Base-by-base conservation (phyloP, 2,329 filamentous ascomycete species). In the Pestalotiopsis sp. region DNA sequence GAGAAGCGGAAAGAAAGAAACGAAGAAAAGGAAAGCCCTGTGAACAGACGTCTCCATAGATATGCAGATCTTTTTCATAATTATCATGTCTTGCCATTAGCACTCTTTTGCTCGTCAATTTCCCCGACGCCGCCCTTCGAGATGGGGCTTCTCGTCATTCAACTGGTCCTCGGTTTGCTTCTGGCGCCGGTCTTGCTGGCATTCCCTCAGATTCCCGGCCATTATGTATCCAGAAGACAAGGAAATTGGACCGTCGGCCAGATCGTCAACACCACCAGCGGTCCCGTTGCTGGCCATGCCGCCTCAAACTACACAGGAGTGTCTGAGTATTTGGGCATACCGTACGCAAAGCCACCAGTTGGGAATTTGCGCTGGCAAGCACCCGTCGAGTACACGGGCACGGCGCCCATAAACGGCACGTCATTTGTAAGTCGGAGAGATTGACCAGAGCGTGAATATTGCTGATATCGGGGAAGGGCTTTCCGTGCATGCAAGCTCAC, bases 241-340 rank as follows among this genome's bases (percentile, higher is more conserved):
- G 41, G 31, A 2, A 27, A 52, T 14, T 64, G 62, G 62, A 31
- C 39, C 39, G 62, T 64, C 11, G 62, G 62, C 9, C 62, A 64
- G 39, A 58, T 20, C 38, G 61, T 69, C 14, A 39, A 65, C 11
- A 69, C 68, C n/a, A 67, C 68, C 41, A 67, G 61, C 45, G 68
- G 68, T 3, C 39, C 66, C 41, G 57, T 69, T 27, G 20, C 12
- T 27, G 68, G 68, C 13, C 65, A 67, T 13, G 12, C 11, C 6
- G 65, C 65, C 11, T 13, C 61, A 9, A 67, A 67, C 20, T 31
- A 41, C 31, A 57, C 68, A 1, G 25, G 23, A n/a, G 65, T 67
- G 14, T 39, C 41, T 13, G 65, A 69, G 31, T 69, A 67, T 17
- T 36, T 69, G 31, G 68, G 68, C 36, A 69, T 69, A 52, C 60